Conservation (phyloP, 2,329 filamentous ascomycete genomes). For the Madurella fahalii region DNA sequence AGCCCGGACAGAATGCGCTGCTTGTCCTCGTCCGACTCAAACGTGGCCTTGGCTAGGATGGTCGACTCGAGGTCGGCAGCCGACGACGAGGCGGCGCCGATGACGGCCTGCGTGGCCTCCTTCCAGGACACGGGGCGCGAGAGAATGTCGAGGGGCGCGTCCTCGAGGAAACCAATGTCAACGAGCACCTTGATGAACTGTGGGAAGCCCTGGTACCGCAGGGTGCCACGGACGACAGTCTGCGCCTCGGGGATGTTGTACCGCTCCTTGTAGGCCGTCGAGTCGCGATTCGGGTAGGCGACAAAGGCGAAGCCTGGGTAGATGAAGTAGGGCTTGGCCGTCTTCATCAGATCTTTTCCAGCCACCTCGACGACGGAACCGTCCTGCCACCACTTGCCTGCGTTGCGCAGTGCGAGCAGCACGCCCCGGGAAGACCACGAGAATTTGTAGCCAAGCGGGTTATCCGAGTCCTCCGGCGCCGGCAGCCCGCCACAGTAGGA, state of each 20-base stretch:
- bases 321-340: slow-evolving; percentile 85
- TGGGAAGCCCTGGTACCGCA: slow-evolving; percentile 86
- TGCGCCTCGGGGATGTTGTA: slow-evolving; percentile 90
- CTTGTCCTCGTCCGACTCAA: slow-evolving; percentile 65
- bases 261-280: slow-evolving; percentile 78
- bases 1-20: slow-evolving; percentile 65
- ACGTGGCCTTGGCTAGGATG: slow-evolving; percentile 71
- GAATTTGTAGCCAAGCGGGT: slow-evolving; percentile 93
- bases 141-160: slow-evolving; percentile 62
- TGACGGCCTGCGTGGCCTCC: slow-evolving; percentile 73
- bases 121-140: slow-evolving; percentile 72
- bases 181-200: slow-evolving; percentile 85
- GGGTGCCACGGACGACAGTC: slow-evolving; percentile 70
- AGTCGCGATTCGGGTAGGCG: slow-evolving; percentile 90
- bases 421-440: slow-evolving; percentile 78
- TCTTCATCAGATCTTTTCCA: slow-evolving; percentile 72
- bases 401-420: slow-evolving; percentile 78
- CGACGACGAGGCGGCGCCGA: slow-evolving; percentile 62
- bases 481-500: slow-evolving; percentile 81
- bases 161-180: slow-evolving; percentile 82
- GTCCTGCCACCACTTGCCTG: slow-evolving; percentile 77
- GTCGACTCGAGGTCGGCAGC: slow-evolving; percentile 69
- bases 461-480: slow-evolving; percentile 70
- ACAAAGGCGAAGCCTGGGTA: slow-evolving; percentile 84
- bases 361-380: slow-evolving; percentile 67